These are phyloP conservation scores for Xylaria grammica DNA, from an alignment of 495 filamentous ascomycete genomes.

Conservation along the genomic window DNA sequence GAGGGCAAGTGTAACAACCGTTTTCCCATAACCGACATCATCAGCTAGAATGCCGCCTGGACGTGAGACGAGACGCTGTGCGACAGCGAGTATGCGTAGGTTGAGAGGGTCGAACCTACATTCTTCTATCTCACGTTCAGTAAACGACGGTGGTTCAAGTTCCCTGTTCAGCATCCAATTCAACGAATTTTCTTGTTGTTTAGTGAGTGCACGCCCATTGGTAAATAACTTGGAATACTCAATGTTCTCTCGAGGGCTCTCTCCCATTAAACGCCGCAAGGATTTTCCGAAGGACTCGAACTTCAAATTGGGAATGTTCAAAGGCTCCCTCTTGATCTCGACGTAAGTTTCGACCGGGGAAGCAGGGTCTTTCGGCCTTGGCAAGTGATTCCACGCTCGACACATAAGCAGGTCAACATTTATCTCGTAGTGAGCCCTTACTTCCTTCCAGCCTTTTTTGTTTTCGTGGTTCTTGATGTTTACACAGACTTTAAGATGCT, in stretches of 20 bases:
- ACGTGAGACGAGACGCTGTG: constrained; percentile 51
- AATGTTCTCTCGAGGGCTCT: neutral
- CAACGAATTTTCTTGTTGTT: constrained; percentile 38
- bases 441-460: constrained; percentile 10
- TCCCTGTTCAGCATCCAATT: constrained; percentile 74
- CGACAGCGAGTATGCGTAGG: constrained; percentile 67
- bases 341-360: neutral
- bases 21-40: constrained; percentile 84
- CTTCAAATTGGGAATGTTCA: constrained; percentile 19
- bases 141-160: constrained; percentile 51
- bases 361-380: neutral
- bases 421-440: constrained; percentile 17
- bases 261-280: constrained; percentile 3
- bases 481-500: constrained; percentile 9
- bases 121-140: constrained; percentile 73
- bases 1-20: constrained; percentile 70
- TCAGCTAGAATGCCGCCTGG: constrained; percentile 78
- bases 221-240: neutral
- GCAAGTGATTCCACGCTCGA: constrained; percentile 12
- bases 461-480: constrained; percentile 6
- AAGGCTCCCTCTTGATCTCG: neutral
- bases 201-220: constrained; percentile 13
- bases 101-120: constrained; percentile 60
- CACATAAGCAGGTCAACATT: constrained; percentile 14
- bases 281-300: constrained; percentile 22